Conservation (phyloP, 2,329 filamentous ascomycete genomes). For the Fusarium caatingaense region DNA sequence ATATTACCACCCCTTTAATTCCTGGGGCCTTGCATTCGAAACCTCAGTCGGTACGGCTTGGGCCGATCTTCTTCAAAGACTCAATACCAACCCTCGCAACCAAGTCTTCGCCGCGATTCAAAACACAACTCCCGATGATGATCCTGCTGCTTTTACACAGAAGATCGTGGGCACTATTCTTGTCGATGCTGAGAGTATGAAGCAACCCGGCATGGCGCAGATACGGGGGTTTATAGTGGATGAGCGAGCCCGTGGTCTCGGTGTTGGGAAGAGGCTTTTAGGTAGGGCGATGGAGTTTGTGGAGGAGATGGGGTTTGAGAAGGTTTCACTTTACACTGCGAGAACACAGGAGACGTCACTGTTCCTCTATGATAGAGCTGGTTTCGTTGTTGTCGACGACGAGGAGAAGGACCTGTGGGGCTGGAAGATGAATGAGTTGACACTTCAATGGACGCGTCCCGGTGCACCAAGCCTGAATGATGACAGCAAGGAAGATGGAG, state of each 20-base stretch:
- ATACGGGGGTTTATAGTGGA: slow-evolving; percentile 35
- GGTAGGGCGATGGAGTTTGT: slow-evolving; percentile 26
- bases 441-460: slow-evolving; percentile 22
- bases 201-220: slow-evolving; percentile 5
- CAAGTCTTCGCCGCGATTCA: slow-evolving; percentile 30
- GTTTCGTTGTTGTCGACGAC: slow-evolving; percentile 9
- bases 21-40: slow-evolving; percentile 29
- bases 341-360: slow-evolving; percentile 5
- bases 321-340: slow-evolving; percentile 13
- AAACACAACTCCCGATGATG: rapidly evolving
- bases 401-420: slow-evolving; percentile 30
- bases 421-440: slow-evolving; percentile 17
- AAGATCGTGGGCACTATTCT: slow-evolving; percentile 22
- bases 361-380: slow-evolving; percentile 18
- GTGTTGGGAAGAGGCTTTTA: slow-evolving; percentile 12
- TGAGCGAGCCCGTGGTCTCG: slow-evolving; percentile 23
- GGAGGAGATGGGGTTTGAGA: slow-evolving; percentile 6
- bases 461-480: rapidly evolving
- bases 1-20: slow-evolving; percentile 23
- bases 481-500: rapidly evolving
- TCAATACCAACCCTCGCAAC: slow-evolving; percentile 17
- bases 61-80: slow-evolving; percentile 29
- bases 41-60: slow-evolving; percentile 23
- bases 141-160: slow-evolving; percentile 1
- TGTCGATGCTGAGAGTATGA: slow-evolving; percentile 19